Base-by-base conservation (phyloP, 305 asterid species). In the Rubia balearica region DNA sequence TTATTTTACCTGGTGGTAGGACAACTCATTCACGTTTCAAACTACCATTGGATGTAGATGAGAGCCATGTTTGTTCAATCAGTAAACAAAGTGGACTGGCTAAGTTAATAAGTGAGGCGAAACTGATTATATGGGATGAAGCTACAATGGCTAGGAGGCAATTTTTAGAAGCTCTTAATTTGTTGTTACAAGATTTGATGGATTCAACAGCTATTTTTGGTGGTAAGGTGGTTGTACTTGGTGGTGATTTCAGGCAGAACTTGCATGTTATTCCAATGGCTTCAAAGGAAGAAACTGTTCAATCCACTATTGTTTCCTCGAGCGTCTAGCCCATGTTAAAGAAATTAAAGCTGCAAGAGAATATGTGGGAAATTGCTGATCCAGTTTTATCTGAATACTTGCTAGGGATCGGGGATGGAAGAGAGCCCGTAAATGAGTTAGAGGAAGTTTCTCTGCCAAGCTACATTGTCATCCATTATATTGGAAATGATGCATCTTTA, bases 171-270 rank as follows among this genome's bases (percentile, higher is more conserved):
- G n/a, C n/a, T n/a, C n/a, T n/a, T n/a, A n/a, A n/a, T n/a, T n/a
- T n/a, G n/a, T n/a, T n/a, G n/a, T n/a, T n/a, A n/a, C n/a, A 36
- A 11, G 75, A 63, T 12, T 12, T 72, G 1, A 69, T 40, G 45
- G 51, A 40, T 1, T 5, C 6, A 0, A 12, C 5, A 6, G 0
- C 4, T 2, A 3, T 2, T 3, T 72, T 64, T 12, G 60, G 60
- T 0, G 56, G 45, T 0, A 63, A 63, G 2, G 67, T 63, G 1
- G 67, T 61, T 2, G 66, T 61, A 0, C 38, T 61, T 61, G 66
- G 66, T 22, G 38, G 66, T 9, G 66, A 61, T 19, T 61, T 61
- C 41, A 13, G 43, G 5, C 21, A 12, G 5, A 30, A 43, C 3
- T 3, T 60, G 36, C 65, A 7, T 6, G 65, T 60, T 1, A 60